These are phyloP conservation scores for Chionographis japonica DNA, from an alignment of 106 monocot genomes.

Conservation along the genomic window DNA sequence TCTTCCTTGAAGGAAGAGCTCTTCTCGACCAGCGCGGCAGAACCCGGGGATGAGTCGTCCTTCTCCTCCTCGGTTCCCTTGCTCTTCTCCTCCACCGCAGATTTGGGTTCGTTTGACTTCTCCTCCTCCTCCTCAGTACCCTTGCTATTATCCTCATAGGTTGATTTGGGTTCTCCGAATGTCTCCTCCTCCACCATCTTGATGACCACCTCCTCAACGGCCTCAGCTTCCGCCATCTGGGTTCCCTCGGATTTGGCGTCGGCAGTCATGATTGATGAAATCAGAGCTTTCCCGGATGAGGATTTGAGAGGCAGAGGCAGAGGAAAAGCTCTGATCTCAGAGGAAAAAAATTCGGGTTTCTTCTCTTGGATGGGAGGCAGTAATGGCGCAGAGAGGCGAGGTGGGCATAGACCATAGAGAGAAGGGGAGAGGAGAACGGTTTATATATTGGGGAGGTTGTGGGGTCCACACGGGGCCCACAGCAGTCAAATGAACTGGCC, in stretches of 20 bases:
- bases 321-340: not conserved
- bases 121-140: slow-evolving; percentile 5
- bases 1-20: slow-evolving; percentile 69
- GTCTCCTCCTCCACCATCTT: too few relatives aligned
- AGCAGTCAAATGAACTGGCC: not conserved
- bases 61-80: slow-evolving; percentile 3
- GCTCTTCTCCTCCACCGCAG: slow-evolving; percentile 12
- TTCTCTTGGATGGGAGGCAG: not conserved
- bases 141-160: not conserved
- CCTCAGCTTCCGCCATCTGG: slow-evolving; percentile 12
- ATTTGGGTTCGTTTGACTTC: not conserved
- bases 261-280: slow-evolving; percentile 25
- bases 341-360: not conserved
- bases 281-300: not conserved
- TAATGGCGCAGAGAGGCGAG: not conserved
- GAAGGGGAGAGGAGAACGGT: slow-evolving; percentile 5
- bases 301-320: not conserved
- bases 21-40: slow-evolving; percentile 26
- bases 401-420: not conserved
- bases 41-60: not conserved
- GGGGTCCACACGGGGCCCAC: too few relatives aligned
- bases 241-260: slow-evolving; percentile 29
- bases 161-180: not conserved
- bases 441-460: not conserved
- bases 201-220: not conserved